Percentiles rank a stretch among this genome's conserved stretches.
phyloP scores from a whole-genome alignment of 495 filamentous ascomycete genomes.

The Aspergillus ostianus region DNA sequence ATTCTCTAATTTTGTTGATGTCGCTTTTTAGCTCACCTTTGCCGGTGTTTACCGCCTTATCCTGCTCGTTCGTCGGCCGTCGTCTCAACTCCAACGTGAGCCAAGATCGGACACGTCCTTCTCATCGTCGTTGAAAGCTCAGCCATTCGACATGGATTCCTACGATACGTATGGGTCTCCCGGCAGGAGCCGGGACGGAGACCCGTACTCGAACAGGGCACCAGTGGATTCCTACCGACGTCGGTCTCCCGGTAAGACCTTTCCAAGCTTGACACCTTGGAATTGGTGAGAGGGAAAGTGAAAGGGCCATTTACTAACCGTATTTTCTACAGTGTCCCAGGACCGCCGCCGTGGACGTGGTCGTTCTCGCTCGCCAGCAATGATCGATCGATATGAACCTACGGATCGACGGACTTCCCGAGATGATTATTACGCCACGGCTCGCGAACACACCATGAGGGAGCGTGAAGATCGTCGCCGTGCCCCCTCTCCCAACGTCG shows the following conservation, averaged over 20 bases:
- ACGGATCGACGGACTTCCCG: constrained; percentile 50
- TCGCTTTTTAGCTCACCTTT: constrained; percentile 37
- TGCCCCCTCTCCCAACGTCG: constrained; percentile 58
- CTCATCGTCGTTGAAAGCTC: neutral
- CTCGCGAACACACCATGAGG: constrained; percentile 68
- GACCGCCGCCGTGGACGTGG: constrained; percentile 51
- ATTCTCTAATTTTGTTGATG: constrained; percentile 41
- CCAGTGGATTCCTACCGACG: constrained; percentile 46
- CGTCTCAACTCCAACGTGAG: constrained; percentile 5
- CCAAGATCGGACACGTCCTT: neutral
- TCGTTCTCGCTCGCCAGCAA: constrained; percentile 69
- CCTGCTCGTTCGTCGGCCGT: constrained; percentile 6
- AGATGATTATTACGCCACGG: constrained; percentile 49
- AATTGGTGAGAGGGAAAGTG: too few relatives aligned
- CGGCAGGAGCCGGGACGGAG: constrained; percentile 39
- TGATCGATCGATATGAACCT: constrained; percentile 72
- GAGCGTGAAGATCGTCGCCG: constrained; percentile 67
- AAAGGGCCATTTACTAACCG: neutral
- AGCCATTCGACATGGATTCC: constrained; percentile 37
- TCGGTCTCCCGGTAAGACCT: constrained; percentile 50
- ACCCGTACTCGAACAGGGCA: constrained; percentile 31
- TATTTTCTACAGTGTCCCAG: constrained; percentile 33
- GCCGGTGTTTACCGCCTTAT: constrained; percentile 15
- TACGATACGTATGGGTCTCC: constrained; percentile 43
- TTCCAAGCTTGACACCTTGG: constrained; percentile 10